These are phyloP conservation scores for Nakaseomyces uthaithaninus DNA, from an alignment of 1,139 yeast species.

Conservation along the genomic window DNA sequence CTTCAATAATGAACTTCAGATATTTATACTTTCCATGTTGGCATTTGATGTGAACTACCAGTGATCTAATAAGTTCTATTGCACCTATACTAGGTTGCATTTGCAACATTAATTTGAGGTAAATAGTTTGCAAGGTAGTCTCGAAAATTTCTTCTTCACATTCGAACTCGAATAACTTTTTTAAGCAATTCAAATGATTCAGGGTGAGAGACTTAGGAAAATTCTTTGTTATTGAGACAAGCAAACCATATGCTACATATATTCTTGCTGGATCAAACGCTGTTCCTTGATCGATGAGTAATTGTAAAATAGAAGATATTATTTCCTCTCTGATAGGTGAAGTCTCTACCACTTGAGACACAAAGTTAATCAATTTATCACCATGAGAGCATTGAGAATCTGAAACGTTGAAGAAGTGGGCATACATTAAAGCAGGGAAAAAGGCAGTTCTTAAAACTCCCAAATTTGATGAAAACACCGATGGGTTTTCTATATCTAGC, in stretches of 20 bases:
- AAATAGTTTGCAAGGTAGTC: conserved; percentile 43
- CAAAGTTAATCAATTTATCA: conserved; percentile 41
- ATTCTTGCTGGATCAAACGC: conserved; percentile 69
- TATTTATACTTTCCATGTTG: conserved; percentile 15
- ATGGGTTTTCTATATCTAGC: conserved; percentile 42
- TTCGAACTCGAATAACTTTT: conserved; percentile 42
- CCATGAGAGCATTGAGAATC: conserved; percentile 50
- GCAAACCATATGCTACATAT: conserved; percentile 51
- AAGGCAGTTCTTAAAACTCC: conserved; percentile 40
- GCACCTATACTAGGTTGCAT: conserved; percentile 25
- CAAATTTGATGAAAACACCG: conserved; percentile 45
- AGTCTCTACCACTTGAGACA: conserved; percentile 39
- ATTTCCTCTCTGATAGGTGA: conserved; percentile 29
- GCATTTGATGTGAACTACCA: conserved; percentile 27
- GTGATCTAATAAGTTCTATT: conserved; percentile 29
- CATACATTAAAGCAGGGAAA: conserved; percentile 58
- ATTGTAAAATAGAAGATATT: conserved; percentile 35
- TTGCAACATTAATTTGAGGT: conserved; percentile 40
- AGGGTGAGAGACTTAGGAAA: conserved; percentile 32
- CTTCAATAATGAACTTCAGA: conserved; percentile 15
- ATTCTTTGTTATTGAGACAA: conserved; percentile 40
- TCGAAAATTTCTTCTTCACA: conserved; percentile 57
- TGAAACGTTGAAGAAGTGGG: conserved; percentile 46
- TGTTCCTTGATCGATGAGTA: conserved; percentile 42
- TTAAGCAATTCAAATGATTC: conserved; percentile 31